Base-by-base conservation (phyloP, 2,329 filamentous ascomycete species). In the Thermochaetoides dissita region DNA sequence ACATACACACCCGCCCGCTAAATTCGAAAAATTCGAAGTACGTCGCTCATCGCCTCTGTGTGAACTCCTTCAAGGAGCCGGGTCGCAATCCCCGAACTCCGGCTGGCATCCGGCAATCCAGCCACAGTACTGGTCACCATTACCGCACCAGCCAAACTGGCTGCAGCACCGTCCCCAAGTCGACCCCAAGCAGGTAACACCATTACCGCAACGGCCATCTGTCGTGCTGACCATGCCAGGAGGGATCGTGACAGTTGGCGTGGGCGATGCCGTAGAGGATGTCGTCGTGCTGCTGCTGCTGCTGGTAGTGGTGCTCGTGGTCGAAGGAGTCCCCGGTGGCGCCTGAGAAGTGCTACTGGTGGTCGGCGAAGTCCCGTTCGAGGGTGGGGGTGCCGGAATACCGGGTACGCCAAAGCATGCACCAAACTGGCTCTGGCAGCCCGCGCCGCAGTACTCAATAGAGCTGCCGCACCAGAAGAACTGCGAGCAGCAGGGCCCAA, bases 81-180 rank as follows among this genome's bases (percentile, higher is more conserved):
- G 44, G 34, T 56, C 53, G 36, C 55, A 61, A n/a, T 49, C 44
- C 8, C 56, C 55, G 43, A 53, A 58, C 35, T 56, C 42, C 2
- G 51, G 41, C 46, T 58, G 56, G 41, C 56, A 58, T 1, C 53
- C 51, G 1, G 53, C 51, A 29, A 57, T 49, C 9, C 48, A 49
- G 3, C 50, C 46, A 42, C 55, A 58, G 42, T 49, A 58, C 49
- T 55, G 53, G n/a, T 55, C 52, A 10, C 54, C 51, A 8, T 53
- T 49, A 8, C 54, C 54, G 29, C 54, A 56, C 31, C 30, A 56
- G 1, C 54, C 54, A 40, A 54, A 55, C 46, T 56, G 53, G 9
- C 49, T 52, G 44, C 54, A 56, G 44, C 54, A 56, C 11, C 47
- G 40, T 0, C 54, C 54, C 31, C 46, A 53, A 2, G 8, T 43